Evolutionary conservation across 257 asterid species (phyloP).

Genomic region (Solanum sitiens): DNA sequence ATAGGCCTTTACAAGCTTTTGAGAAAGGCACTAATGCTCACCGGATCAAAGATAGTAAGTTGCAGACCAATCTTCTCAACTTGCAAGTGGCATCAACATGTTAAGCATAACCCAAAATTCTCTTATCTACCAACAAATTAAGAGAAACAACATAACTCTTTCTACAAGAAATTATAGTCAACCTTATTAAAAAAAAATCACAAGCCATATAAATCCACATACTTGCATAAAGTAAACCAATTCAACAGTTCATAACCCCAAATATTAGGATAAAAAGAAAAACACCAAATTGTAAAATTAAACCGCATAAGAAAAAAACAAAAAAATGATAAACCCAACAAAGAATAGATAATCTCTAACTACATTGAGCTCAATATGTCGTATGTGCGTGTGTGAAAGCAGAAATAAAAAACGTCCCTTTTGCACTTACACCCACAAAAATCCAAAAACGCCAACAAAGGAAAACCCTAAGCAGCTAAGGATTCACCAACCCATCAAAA

Average conservation of each 20-base stretch:
- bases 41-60: background rate
- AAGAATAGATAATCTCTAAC: background rate
- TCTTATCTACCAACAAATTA: background rate
- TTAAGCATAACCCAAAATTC: background rate
- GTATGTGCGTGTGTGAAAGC: background rate
- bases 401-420: background rate
- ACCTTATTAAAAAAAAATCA: background rate
- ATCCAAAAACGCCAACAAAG: background rate
- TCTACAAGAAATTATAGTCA: background rate
- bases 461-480: constrained; percentile 26
- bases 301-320: background rate
- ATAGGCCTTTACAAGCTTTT: background rate
- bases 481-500: constrained; percentile 8
- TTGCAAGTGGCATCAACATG: background rate
- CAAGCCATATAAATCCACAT: background rate
- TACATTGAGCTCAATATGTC: background rate
- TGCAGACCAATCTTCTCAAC: background rate
- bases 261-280: background rate
- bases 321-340: background rate
- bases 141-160: background rate
- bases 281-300: background rate
- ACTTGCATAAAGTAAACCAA: background rate
- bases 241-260: background rate
- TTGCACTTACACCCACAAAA: background rate
- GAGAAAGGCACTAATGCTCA: background rate